A percentile compares a stretch with the other conserved stretches of the same genome.
phyloP scores from a whole-genome alignment of 1,139 yeast genomes.

The Taiozyma onychis region DNA sequence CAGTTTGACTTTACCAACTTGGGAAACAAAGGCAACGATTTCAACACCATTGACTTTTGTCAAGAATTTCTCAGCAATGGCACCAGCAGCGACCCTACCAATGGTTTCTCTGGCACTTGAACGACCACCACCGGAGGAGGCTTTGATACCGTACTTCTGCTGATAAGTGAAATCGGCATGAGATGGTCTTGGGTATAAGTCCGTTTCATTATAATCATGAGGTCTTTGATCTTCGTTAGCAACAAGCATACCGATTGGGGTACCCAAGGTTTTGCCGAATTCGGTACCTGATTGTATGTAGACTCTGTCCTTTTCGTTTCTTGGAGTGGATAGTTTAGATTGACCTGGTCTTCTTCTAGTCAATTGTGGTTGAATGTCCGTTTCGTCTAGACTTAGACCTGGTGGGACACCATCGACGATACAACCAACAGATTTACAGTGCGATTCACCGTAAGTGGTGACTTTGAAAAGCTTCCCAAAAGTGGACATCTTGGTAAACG shows the following conservation, averaged over 20 bases:
- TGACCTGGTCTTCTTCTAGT: conserved; percentile 98
- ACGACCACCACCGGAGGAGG: conserved; percentile 96
- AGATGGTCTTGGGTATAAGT: conserved; percentile 92
- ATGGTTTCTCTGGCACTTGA: conserved; percentile 97
- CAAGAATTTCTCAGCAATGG: conserved; percentile 91
- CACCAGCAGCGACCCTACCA: conserved; percentile 98
- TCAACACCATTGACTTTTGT: conserved; percentile 75
- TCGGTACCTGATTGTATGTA: conserved; percentile 95
- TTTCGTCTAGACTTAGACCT: conserved; percentile 77
- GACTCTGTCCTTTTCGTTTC: conserved; percentile 91
- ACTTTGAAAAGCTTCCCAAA: conserved; percentile 64
- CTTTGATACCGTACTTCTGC: conserved; percentile 85
- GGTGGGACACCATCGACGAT: conserved; percentile 99
- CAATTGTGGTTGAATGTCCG: conserved; percentile 90
- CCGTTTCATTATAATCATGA: conserved; percentile 91
- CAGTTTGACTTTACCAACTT: conserved; percentile 78
- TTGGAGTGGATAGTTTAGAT: conserved; percentile 84
- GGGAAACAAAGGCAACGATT: conserved; percentile 92
- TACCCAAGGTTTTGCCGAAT: conserved; percentile 83
- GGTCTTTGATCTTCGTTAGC: conserved; percentile 96
- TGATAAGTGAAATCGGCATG: conserved; percentile 96
- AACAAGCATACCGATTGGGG: conserved; percentile 93
- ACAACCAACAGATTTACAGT: conserved; percentile 97
- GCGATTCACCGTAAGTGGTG: conserved; percentile 97
- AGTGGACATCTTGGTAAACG: conserved; percentile 43